A percentile compares a stretch with the other conserved stretches of the same genome.
These are phyloP conservation scores for Neospermospora avenae DNA, from an alignment of 2,329 filamentous ascomycete genomes.

Conservation along the genomic window DNA sequence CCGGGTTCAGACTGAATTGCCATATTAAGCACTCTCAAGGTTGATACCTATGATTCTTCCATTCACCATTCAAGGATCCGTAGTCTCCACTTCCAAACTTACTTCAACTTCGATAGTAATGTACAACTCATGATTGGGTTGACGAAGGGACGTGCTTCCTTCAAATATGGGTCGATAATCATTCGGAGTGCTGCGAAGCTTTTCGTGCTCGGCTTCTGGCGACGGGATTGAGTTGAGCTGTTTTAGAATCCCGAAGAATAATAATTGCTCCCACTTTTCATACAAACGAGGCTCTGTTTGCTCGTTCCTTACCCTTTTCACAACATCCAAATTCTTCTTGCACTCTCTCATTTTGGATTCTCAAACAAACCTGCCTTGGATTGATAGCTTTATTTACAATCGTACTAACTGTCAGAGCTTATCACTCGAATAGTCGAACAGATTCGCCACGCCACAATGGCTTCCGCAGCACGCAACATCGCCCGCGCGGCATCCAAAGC, in stretches of 20 bases:
- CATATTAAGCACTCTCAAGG: no score
- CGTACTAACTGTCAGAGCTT: no score
- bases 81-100: no score
- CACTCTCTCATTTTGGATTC: no score
- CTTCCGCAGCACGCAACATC: conserved; percentile 37
- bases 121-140: neutral
- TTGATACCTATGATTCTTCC: no score
- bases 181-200: conserved; percentile 2
- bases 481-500: conserved; percentile 37
- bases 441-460: conserved; percentile 35
- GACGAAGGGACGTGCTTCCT: neutral
- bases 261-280: neutral
- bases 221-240: neutral
- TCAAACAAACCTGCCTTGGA: no score
- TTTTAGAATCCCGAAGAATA: conserved; percentile 5
- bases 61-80: no score
- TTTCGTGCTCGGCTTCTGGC: neutral
- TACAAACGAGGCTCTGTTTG: neutral
- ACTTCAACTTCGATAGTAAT: no score
- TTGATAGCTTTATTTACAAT: no score
- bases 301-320: neutral
- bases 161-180: neutral
- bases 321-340: no score
- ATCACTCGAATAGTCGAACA: no score
- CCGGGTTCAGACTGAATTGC: no score